Evolutionary conservation across 768 basidiomycete species (phyloP), one percentile per base, ranked within the genome.

Genomic region (Leccinum variicolor): DNA sequence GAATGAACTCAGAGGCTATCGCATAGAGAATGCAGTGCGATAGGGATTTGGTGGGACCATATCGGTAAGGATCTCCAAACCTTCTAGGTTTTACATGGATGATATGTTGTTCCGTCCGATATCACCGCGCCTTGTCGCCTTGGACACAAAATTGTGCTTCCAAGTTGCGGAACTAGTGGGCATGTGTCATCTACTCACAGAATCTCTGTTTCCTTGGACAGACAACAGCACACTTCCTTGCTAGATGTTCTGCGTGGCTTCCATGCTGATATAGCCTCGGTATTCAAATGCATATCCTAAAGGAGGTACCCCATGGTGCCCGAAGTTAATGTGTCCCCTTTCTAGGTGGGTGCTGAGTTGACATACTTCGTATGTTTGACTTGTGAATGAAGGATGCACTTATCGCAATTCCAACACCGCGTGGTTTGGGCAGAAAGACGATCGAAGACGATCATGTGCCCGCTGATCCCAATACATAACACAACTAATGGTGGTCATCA

Each of bases 281-380:
- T 33, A 23, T 56, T 62, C 56, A 58, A 66, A 64, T 57, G n/a
- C 7, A 19, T 53, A 50, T 33, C 48, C 26, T 33, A 53, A 58
- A 49, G 21, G 23, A 31, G 36, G 19, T 5, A 28, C 13, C 15
- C 25, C 23, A 23, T 7, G 4, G 19, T 26, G 21, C 6, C 21
- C 25, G 46, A 47, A 26, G 25, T 47, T 25, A 26, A 47, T 10
- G 8, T n/a, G 3, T 36, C 19, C 21, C 25, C 26, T 50, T 25
- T 23, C n/a, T n/a, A 50, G 52, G 54, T 56, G 28, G 28, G 63
- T 52, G 45, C 28, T 31, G 33, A 9, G 4, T 36, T 26, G 11
- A 26, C 10, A n/a, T 48, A 47, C 46, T 47, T 15, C 21, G 26
- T 6, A 41, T 43, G 11, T 6, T 51, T 46, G 10, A 26, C 19